A percentile compares a stretch with the other conserved stretches of the same genome.
Evolutionary conservation across 306 rosid species (phyloP).

Genomic region (Sesbania bispinosa): DNA sequence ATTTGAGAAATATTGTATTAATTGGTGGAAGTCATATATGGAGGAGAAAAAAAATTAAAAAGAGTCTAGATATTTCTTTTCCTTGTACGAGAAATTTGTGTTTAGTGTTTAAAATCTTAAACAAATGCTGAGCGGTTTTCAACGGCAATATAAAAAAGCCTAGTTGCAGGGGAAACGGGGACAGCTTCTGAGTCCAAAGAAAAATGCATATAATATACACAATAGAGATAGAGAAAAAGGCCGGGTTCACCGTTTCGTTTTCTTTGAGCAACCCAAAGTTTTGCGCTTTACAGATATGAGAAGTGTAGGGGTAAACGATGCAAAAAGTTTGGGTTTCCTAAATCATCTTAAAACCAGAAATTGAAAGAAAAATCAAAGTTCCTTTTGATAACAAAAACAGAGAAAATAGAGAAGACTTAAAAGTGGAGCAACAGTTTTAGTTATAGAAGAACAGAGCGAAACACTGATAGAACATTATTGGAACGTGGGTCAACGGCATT

Average conservation of each 20-base stretch:
- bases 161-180: conserved; percentile 61
- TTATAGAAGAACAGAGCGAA: neutral
- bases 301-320: neutral
- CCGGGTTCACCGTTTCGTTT: conserved; percentile 46
- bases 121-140: conserved; percentile 38
- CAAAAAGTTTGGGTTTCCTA: conserved; percentile 20
- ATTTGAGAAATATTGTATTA: neutral
- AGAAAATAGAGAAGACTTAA: neutral
- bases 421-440: neutral
- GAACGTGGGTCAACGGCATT: conserved; percentile 42
- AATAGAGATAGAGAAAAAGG: conserved; percentile 29
- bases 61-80: conserved; percentile 14
- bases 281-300: conserved; percentile 46
- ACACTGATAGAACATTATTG: neutral
- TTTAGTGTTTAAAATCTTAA: conserved; percentile 13
- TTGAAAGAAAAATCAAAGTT: conserved; percentile 7
- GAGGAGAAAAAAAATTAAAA: neutral
- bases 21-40: conserved; percentile 1
- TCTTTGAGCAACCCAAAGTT: conserved; percentile 27
- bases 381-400: neutral
- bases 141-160: conserved; percentile 60
- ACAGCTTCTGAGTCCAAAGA: conserved; percentile 37
- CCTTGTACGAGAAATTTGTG: neutral
- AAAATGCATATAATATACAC: conserved; percentile 11
- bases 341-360: neutral